Percentiles rank a stretch among this genome's conserved stretches.
These are phyloP conservation scores for Botrytis fabae DNA, from an alignment of 2,329 filamentous ascomycete species.

Conservation along the genomic window DNA sequence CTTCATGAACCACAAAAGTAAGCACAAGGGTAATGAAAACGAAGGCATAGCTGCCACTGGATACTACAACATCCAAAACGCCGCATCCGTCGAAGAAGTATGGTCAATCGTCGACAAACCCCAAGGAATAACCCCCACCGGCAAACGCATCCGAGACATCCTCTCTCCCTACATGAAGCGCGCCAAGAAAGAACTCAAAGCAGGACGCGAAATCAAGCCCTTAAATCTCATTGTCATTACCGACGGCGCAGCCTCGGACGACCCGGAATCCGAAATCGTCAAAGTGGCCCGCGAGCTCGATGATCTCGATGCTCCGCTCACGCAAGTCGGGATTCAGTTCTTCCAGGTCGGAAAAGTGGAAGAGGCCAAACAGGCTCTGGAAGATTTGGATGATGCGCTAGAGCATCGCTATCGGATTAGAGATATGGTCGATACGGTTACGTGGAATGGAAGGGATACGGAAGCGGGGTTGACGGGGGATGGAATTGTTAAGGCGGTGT, in stretches of 20 bases:
- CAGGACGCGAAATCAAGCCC: constrained; percentile 60
- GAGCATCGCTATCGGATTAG: constrained; percentile 58
- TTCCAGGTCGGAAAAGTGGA: constrained; percentile 85
- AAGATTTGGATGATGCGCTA: constrained; percentile 74
- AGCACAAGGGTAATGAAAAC: constrained; percentile 39
- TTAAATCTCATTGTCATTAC: constrained; percentile 93
- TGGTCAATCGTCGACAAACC: constrained; percentile 68
- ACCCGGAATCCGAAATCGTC: constrained; percentile 71
- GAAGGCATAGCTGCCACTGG: constrained; percentile 48
- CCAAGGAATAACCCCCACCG: constrained; percentile 70
- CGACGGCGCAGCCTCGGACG: constrained; percentile 79
- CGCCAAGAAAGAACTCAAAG: constrained; percentile 47
- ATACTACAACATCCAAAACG: constrained; percentile 64
- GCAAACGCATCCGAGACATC: constrained; percentile 68
- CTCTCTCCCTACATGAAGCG: constrained; percentile 68
- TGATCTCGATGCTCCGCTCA: constrained; percentile 64
- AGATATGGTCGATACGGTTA: constrained; percentile 91
- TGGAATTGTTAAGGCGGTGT: constrained; percentile 76
- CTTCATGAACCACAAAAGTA: constrained; percentile 73
- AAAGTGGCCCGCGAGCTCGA: constrained; percentile 70
- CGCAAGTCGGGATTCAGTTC: constrained; percentile 92
- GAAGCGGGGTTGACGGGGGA: constrained; percentile 59
- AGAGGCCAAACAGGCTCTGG: constrained; percentile 63
- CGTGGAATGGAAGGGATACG: constrained; percentile 56
- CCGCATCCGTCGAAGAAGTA: constrained; percentile 61